Conservation (phyloP, 257 asterid species). For the Fraxinus excelsior region DNA sequence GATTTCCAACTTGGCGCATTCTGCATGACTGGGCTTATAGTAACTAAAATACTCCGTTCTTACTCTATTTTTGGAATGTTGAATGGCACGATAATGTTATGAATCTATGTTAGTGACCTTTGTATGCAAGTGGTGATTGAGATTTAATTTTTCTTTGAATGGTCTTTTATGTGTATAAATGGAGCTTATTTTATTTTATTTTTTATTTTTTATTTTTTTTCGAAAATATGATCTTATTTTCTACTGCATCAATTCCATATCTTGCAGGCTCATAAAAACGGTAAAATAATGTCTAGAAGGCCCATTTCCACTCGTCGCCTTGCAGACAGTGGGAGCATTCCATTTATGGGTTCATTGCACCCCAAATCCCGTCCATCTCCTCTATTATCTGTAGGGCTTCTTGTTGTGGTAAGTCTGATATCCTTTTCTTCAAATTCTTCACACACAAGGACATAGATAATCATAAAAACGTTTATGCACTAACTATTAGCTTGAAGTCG, state of each 20-base stretch:
- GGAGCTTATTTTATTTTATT: no score
- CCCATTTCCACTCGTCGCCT: conserved; percentile 69
- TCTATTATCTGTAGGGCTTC: conserved; percentile 64
- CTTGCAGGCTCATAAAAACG: conserved; percentile 31
- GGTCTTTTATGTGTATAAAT: background rate
- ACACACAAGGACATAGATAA: background rate
- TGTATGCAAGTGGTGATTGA: background rate
- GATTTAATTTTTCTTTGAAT: background rate
- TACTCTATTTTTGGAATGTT: background rate
- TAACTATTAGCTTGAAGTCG: background rate
- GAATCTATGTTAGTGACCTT: background rate
- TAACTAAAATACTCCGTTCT: conserved; percentile 4
- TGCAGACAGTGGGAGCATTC: conserved; percentile 61
- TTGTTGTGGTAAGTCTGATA: conserved; percentile 61
- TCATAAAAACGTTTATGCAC: background rate
- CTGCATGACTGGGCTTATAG: conserved; percentile 1
- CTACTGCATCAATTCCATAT: conserved; percentile 17
- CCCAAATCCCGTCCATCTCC: conserved; percentile 86
- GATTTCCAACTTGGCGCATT: background rate
- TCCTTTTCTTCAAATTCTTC: conserved; percentile 13
- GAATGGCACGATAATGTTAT: background rate
- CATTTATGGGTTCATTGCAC: conserved; percentile 77
- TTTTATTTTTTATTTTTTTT: no score
- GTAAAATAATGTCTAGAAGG: conserved; percentile 73
- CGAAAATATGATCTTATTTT: conserved; percentile 17